Evolutionary conservation across 768 basidiomycete species (phyloP).

Genomic region (Nevesoporus exiguus): DNA sequence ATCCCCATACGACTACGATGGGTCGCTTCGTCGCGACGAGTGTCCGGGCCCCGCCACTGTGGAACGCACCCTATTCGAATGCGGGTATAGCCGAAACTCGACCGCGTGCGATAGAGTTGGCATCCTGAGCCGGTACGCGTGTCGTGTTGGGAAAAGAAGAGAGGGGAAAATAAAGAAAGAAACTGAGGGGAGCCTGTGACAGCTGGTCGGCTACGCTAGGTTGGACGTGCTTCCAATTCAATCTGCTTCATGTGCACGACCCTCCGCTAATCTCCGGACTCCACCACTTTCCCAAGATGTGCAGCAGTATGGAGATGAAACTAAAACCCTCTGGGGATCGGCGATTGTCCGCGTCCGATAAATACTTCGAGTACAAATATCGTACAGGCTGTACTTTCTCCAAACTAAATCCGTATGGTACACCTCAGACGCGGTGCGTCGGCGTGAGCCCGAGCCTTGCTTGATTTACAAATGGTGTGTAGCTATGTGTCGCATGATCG

Average conservation of each 20-base stretch:
- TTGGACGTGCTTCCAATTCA: background rate
- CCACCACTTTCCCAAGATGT: background rate
- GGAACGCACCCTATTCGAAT: background rate
- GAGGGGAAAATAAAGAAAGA: background rate
- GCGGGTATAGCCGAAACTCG: background rate
- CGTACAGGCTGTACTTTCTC: slow-evolving; percentile 7
- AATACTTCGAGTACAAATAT: slow-evolving; percentile 14
- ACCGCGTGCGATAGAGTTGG: slow-evolving; percentile 18
- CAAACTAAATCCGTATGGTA: slow-evolving; percentile 8
- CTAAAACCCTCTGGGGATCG: background rate
- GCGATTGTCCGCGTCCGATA: slow-evolving; percentile 2
- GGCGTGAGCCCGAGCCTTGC: background rate
- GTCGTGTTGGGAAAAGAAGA: background rate
- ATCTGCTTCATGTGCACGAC: slow-evolving; percentile 4
- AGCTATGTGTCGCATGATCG: slow-evolving; percentile 63
- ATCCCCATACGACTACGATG: background rate
- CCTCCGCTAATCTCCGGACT: slow-evolving; percentile 8
- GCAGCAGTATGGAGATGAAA: slow-evolving; percentile 2
- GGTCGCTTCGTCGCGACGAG: background rate
- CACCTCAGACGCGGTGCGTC: background rate
- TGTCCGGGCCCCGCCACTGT: background rate
- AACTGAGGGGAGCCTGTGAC: background rate
- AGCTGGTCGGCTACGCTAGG: background rate
- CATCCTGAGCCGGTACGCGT: background rate
- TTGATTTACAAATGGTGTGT: slow-evolving; percentile 39